These are phyloP conservation scores for Maudiozyma barnettii DNA, from an alignment of 805 yeast genomes.

Conservation along the genomic window DNA sequence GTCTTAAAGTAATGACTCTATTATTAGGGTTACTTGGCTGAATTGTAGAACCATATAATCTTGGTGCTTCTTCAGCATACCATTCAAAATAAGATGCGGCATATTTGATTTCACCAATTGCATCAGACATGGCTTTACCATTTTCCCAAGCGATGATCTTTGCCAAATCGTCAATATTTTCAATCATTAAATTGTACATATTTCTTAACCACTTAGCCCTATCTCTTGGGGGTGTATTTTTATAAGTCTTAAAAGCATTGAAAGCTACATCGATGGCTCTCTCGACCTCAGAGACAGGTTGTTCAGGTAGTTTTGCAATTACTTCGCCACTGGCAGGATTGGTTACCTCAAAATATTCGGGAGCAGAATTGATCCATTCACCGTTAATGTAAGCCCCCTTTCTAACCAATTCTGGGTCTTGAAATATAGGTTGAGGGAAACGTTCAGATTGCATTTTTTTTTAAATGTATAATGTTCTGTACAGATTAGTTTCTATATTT, in stretches of 20 bases:
- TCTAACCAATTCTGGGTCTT: constrained; percentile 43
- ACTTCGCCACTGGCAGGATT: constrained; percentile 68
- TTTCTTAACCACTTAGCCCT: constrained; percentile 44
- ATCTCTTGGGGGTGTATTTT: constrained; percentile 40
- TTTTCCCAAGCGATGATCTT: constrained; percentile 50
- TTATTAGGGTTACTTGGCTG: constrained; percentile 44
- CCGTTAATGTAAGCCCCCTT: constrained; percentile 66
- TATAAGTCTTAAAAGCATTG: constrained; percentile 38
- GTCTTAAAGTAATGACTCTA: constrained; percentile 44
- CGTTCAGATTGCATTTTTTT: constrained; percentile 1
- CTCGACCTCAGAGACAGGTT: constrained; percentile 50
- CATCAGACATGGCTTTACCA: constrained; percentile 47
- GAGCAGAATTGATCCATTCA: constrained; percentile 45
- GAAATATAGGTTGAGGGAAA: constrained; percentile 24
- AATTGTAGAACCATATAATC: constrained; percentile 47
- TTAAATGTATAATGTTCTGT: not conserved
- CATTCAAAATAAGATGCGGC: constrained; percentile 77
- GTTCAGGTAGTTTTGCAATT: constrained; percentile 52
- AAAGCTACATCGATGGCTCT: constrained; percentile 43
- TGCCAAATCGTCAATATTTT: constrained; percentile 49
- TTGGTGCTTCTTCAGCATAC: constrained; percentile 64
- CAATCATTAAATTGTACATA: constrained; percentile 41
- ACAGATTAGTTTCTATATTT: not conserved
- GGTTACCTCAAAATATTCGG: constrained; percentile 47
- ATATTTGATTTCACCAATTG: constrained; percentile 46